phyloP scores from a whole-genome alignment of 2,329 filamentous ascomycete species.

The Domatiomyces globalis region DNA sequence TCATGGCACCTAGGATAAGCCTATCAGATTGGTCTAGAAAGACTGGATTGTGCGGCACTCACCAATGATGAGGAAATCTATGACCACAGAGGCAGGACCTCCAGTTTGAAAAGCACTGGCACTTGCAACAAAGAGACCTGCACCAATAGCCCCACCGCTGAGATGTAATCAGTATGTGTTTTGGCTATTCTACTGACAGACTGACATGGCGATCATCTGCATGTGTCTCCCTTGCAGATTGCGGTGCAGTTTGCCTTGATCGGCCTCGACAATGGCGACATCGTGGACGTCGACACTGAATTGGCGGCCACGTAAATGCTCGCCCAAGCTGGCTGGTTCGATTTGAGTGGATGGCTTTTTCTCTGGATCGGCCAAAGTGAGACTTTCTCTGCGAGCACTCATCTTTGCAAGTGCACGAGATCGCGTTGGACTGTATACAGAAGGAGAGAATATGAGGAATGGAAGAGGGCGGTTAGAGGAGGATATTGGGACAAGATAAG shows the following conservation, averaged over 20 bases:
- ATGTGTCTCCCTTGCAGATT: conserved; percentile 14
- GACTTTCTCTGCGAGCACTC: neutral
- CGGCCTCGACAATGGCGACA: conserved; percentile 6
- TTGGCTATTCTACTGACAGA: neutral
- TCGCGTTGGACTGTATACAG: no score
- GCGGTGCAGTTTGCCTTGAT: conserved; percentile 12
- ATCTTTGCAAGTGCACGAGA: neutral
- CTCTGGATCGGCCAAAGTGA: neutral
- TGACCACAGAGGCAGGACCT: conserved; percentile 25
- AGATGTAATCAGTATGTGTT: conserved; percentile 5
- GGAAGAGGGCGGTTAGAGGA: no score
- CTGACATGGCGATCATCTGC: conserved; percentile 29
- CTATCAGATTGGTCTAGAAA: no score
- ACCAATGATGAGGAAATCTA: conserved; percentile 41
- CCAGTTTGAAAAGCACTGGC: conserved; percentile 25
- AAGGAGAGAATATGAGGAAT: no score
- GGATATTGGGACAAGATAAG: no score
- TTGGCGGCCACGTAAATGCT: conserved; percentile 13
- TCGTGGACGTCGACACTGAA: conserved; percentile 16
- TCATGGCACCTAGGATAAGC: no score
- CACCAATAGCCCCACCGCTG: conserved; percentile 22
- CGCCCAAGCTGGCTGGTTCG: neutral
- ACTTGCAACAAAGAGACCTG: conserved; percentile 30
- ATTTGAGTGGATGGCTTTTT: no score
- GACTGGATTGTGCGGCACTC: conserved; percentile 1